Evolutionary conservation across 805 yeast species (phyloP).

Genomic region (Spathaspora arborariae): DNA sequence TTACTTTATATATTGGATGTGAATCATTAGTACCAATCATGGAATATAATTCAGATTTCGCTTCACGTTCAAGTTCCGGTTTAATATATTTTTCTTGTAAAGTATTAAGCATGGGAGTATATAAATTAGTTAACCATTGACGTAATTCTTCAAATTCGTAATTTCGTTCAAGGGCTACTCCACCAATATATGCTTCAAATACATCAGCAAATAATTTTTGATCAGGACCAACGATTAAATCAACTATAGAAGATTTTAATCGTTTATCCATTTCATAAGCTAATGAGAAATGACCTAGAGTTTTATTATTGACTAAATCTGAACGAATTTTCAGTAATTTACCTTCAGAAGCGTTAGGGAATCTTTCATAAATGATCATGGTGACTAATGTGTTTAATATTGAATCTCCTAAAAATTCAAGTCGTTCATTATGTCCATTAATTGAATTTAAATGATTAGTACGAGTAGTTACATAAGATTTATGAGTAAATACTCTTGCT

Average conservation of each 20-base stretch:
- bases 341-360: constrained; percentile 78
- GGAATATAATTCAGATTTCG: constrained; percentile 78
- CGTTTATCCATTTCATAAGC: constrained; percentile 62
- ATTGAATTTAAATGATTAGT: constrained; percentile 47
- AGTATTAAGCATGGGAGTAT: constrained; percentile 39
- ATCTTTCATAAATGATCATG: constrained; percentile 57
- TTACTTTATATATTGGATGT: constrained; percentile 56
- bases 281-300: constrained; percentile 65
- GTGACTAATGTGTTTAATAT: constrained; percentile 71
- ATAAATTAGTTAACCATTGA: constrained; percentile 53
- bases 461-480: constrained; percentile 62
- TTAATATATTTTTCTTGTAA: constrained; percentile 30
- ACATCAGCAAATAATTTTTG: constrained; percentile 81
- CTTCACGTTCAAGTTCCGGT: constrained; percentile 52
- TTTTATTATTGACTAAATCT: constrained; percentile 66
- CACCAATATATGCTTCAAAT: constrained; percentile 94
- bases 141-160: constrained; percentile 46
- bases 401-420: constrained; percentile 91
- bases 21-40: constrained; percentile 71
- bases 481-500: constrained; percentile 77
- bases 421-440: constrained; percentile 72
- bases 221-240: constrained; percentile 45
- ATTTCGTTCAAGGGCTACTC: constrained; percentile 57
- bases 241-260: constrained; percentile 48
- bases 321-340: constrained; percentile 68